Conservation (phyloP, 768 basidiomycete genomes). For the Hypholoma sublateritium region DNA sequence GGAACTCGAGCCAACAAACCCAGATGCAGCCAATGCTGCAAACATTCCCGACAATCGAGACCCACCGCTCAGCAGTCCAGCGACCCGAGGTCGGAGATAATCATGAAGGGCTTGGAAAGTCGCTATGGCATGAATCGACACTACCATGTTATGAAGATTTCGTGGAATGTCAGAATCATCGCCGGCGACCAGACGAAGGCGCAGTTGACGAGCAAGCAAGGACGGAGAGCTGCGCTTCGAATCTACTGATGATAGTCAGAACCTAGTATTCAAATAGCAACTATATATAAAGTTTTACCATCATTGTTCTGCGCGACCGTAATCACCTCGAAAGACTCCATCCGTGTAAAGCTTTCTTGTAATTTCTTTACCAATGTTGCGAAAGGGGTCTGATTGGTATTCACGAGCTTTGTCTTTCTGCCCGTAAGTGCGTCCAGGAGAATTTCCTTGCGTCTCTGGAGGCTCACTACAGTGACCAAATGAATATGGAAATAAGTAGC, state of each 20-base stretch:
- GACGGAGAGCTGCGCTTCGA: conserved; percentile 90
- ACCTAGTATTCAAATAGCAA: background rate
- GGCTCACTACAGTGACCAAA: conserved; percentile 45
- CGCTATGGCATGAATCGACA: conserved; percentile 97
- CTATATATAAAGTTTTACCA: conserved; percentile 44
- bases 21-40: conserved; percentile 82
- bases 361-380: conserved; percentile 88
- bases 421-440: conserved; percentile 76
- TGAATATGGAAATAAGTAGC: background rate
- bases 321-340: conserved; percentile 95
- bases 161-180: conserved; percentile 89
- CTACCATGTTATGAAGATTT: conserved; percentile 84
- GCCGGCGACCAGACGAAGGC: conserved; percentile 85
- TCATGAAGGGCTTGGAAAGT: conserved; percentile 97
- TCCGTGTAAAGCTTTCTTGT: conserved; percentile 91
- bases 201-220: conserved; percentile 87
- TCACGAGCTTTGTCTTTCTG: conserved; percentile 45
- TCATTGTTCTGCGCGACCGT: conserved; percentile 83
- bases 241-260: conserved; percentile 42
- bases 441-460: conserved; percentile 70
- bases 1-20: conserved; percentile 55
- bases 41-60: conserved; percentile 85
- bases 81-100: conserved; percentile 88
- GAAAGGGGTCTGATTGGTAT: conserved; percentile 56
- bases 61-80: conserved; percentile 62